Conservation (phyloP, 73 alveolate species). For the Paramecium caudatum region DNA sequence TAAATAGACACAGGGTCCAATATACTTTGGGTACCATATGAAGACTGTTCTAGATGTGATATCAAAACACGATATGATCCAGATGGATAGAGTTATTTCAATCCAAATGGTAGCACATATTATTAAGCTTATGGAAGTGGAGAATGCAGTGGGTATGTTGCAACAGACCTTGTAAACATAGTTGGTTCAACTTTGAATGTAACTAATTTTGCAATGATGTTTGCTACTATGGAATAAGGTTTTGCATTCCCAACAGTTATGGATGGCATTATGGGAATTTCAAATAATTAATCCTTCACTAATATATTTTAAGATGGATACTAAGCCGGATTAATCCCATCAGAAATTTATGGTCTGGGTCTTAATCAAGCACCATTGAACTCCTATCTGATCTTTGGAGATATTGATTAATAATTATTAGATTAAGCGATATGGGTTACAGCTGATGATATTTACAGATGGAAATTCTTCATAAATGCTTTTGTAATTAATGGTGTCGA, state of each 20-base stretch:
- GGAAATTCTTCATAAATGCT: constrained; percentile 40
- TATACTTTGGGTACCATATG: constrained; percentile 51
- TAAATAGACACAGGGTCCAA: constrained; percentile 59
- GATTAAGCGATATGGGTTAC: constrained; percentile 24
- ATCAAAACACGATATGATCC: not conserved
- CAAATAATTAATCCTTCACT: constrained; percentile 6
- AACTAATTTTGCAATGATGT: constrained; percentile 60
- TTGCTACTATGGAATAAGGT: constrained; percentile 54
- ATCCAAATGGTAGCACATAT: not conserved
- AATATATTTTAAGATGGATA: constrained; percentile 48
- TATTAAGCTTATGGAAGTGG: constrained; percentile 1
- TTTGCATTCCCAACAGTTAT: constrained; percentile 43
- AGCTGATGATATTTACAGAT: constrained; percentile 61
- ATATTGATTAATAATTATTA: not conserved
- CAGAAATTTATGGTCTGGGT: constrained; percentile 27
- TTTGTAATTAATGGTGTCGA: constrained; percentile 38
- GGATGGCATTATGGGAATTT: constrained; percentile 63
- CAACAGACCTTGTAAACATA: constrained; percentile 1
- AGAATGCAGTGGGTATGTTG: constrained; percentile 3
- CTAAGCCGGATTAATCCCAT: not conserved
- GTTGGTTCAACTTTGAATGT: not conserved
- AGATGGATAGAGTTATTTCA: not conserved
- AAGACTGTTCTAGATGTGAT: not conserved
- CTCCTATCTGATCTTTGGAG: constrained; percentile 32
- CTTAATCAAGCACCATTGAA: constrained; percentile 13